A percentile compares a stretch with the other conserved stretches of the same genome.
phyloP scores from a whole-genome alignment of 2,329 filamentous ascomycete genomes.

The Blastomyces silverae region DNA sequence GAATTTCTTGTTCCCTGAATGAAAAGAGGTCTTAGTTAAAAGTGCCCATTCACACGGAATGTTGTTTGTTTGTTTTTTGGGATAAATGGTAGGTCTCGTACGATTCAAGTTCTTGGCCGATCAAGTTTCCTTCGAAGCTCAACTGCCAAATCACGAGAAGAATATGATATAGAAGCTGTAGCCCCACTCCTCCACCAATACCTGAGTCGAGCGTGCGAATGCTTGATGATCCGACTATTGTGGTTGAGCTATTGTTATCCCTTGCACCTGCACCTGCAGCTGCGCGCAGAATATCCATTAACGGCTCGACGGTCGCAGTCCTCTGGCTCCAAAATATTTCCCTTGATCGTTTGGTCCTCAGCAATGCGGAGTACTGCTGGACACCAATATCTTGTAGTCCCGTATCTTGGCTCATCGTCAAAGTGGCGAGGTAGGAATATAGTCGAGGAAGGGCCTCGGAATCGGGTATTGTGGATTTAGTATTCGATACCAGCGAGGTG shows the following conservation, averaged over 20 bases:
- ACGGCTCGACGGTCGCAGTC: slow-evolving; percentile 71
- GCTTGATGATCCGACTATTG: slow-evolving; percentile 47
- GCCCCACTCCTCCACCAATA: slow-evolving; percentile 68
- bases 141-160: slow-evolving; percentile 93
- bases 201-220: slow-evolving; percentile 59
- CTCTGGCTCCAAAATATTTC: slow-evolving; percentile 86
- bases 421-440: slow-evolving; percentile 74
- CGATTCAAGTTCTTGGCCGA: slow-evolving; percentile 79
- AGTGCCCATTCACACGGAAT: background rate
- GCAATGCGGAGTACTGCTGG: slow-evolving; percentile 76
- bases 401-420: slow-evolving; percentile 78
- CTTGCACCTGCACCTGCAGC: slow-evolving; percentile 69
- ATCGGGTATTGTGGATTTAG: slow-evolving; percentile 56
- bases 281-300: slow-evolving; percentile 70
- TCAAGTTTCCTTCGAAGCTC: slow-evolving; percentile 70
- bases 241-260: slow-evolving; percentile 59
- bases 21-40: slow-evolving; percentile 20
- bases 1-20: slow-evolving; percentile 78
- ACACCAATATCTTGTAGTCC: slow-evolving; percentile 94
- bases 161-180: slow-evolving; percentile 91
- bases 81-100: slow-evolving; percentile 41
- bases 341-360: slow-evolving; percentile 67
- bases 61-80: background rate
- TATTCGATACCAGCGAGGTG: slow-evolving; percentile 53
- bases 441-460: slow-evolving; percentile 72